These are phyloP conservation scores for Wakefieldia striispora DNA, from an alignment of 768 basidiomycete species.

Conservation along the genomic window DNA sequence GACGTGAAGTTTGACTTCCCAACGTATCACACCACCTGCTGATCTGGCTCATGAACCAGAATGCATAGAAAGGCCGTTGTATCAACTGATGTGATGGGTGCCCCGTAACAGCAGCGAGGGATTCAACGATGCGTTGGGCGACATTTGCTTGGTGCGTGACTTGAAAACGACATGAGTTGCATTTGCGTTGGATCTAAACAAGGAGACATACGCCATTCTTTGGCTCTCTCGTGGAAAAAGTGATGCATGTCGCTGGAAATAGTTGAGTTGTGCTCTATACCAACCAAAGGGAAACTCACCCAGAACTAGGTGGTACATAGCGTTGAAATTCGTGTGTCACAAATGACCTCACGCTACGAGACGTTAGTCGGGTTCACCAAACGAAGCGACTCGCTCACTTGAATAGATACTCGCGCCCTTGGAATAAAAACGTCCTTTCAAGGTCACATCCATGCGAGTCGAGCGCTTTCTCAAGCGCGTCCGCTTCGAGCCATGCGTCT, in stretches of 20 bases:
- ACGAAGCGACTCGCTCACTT: constrained; percentile 48
- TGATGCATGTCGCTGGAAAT: constrained; percentile 42
- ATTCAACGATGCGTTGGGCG: constrained; percentile 57
- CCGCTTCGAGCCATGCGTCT: constrained; percentile 69
- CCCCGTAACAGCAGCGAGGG: constrained; percentile 61
- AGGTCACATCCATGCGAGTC: constrained; percentile 63
- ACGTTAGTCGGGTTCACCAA: constrained; percentile 2
- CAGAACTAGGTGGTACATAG: constrained; percentile 56
- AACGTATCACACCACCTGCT: constrained; percentile 40
- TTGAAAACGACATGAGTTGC: constrained; percentile 25
- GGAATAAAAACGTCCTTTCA: constrained; percentile 66
- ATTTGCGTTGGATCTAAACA: constrained; percentile 5
- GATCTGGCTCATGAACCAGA: constrained; percentile 77
- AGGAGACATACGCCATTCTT: constrained; percentile 61
- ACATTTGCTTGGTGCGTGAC: constrained; percentile 62
- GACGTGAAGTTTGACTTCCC: constrained; percentile 3
- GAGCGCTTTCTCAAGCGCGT: constrained; percentile 60
- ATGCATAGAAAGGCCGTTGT: constrained; percentile 63
- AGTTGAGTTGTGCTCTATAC: background rate
- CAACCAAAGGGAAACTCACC: constrained; percentile 37
- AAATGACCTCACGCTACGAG: constrained; percentile 59
- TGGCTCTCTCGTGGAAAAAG: constrained; percentile 54
- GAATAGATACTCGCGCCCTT: constrained; percentile 72
- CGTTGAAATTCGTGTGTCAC: constrained; percentile 69
- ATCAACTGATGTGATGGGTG: constrained; percentile 44